Evolutionary conservation across 768 basidiomycete species (phyloP), one percentile per base, ranked within the genome.

Genomic region (Mycena olivaceomarginata): DNA sequence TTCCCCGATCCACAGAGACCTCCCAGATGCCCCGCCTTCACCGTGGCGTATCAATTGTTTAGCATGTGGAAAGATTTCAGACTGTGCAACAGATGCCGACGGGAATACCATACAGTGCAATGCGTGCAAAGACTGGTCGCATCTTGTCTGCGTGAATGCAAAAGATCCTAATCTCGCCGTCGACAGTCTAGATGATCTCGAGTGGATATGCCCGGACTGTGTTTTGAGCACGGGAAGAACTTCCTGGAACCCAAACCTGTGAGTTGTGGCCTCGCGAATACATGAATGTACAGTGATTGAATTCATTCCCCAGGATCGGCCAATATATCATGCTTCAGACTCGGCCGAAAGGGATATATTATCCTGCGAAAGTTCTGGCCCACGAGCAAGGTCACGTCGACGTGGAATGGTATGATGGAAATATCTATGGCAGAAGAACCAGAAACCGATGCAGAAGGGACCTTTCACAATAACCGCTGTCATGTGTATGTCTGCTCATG

Each of bases 181-280:
- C 13, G 59, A 60, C 25, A 39, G 16, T 15, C 37, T 60, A 7
- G 59, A 60, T 15, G 25, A 12, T 60, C 13, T 60, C 11, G 59
- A 60, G 59, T 60, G 59, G 59, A 60, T 60, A 60, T 60, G 59
- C 59, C 37, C 59, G 37, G 59, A 60, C 11, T 60, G 59, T 60
- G 59, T 60, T 1, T 60, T 18, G 59, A 60, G 4, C 9, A 60
- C 59, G 9, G 59, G 59, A 15, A 11, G 59, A 18, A 60, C 31
- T 12, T 16, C 59, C 25, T 60, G 59, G 59, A 60, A 60, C 37
- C 59, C 59, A 37, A 60, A 60, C 16, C 37, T 60, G 59, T 60
- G 59, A 39, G 59, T 56, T 20, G 59, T 20, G 31, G 4, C 1
- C 59, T 22, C 25, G n/a, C 56, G 13, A 57, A 57, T 22, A 9